phyloP scores from a whole-genome alignment of 768 basidiomycete genomes.

The Tulasnella sp. region DNA sequence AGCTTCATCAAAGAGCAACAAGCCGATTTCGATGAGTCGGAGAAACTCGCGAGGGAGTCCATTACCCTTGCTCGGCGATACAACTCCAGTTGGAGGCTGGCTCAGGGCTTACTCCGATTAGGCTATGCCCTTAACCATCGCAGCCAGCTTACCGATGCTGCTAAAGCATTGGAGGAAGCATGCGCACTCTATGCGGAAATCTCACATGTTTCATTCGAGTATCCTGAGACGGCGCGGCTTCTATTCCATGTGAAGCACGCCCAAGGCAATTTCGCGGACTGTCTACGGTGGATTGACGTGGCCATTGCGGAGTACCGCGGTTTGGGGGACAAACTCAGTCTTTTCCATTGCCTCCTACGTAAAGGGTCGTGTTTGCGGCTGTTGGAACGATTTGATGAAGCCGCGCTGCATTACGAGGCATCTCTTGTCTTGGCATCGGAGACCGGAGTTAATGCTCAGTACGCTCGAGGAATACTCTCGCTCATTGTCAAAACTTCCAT shows the following conservation, averaged over 20 bases:
- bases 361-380: too few species aligned
- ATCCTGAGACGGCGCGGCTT: background rate
- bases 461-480: background rate
- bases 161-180: background rate
- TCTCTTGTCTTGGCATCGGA: background rate
- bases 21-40: background rate
- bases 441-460: background rate
- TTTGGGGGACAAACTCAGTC: background rate
- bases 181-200: background rate
- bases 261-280: background rate
- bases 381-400: background rate
- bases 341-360: too few species aligned
- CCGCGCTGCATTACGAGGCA: background rate
- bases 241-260: background rate
- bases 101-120: background rate
- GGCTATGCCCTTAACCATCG: background rate
- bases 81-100: background rate
- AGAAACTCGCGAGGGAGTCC: background rate
- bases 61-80: background rate
- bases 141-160: background rate
- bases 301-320: background rate
- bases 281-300: background rate
- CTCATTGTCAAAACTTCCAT: background rate
- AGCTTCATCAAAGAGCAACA: background rate
- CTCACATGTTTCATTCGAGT: background rate